These are phyloP conservation scores for Gaeumannomyces sp. DNA, from an alignment of 2,329 filamentous ascomycete species.

Conservation along the genomic window DNA sequence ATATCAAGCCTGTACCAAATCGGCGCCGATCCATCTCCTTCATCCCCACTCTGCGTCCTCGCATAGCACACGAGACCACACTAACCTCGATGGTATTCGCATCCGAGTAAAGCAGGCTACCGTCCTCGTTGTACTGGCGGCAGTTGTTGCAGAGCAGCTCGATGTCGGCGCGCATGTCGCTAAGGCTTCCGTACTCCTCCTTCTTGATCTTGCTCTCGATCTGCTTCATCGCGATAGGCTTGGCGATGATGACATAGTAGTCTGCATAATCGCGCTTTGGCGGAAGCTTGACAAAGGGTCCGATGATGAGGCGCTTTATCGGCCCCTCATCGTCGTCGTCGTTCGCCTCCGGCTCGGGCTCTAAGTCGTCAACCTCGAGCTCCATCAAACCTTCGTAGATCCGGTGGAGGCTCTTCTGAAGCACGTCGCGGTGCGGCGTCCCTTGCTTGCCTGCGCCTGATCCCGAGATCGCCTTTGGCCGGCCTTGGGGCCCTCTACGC, in stretches of 20 bases:
- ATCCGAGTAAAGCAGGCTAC: conserved; percentile 85
- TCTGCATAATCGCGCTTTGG: conserved; percentile 86
- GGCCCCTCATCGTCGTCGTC: conserved; percentile 45
- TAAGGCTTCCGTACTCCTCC: conserved; percentile 79
- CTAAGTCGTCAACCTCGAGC: conserved; percentile 70
- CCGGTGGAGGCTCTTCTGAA: conserved; percentile 72
- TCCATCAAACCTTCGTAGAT: conserved; percentile 78
- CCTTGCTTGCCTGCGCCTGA: conserved; percentile 25
- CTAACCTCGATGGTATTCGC: conserved; percentile 88
- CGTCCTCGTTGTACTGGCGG: conserved; percentile 93
- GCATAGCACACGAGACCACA: conserved; percentile 15
- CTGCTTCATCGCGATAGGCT: conserved; percentile 92
- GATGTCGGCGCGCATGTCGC: conserved; percentile 77
- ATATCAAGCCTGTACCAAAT: too few relatives aligned
- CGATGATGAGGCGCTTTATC: conserved; percentile 74
- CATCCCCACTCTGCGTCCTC: too few relatives aligned
- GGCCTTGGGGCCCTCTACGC: conserved; percentile 63
- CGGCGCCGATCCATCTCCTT: too few relatives aligned
- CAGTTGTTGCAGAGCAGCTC: conserved; percentile 84
- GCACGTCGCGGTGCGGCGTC: conserved; percentile 54
- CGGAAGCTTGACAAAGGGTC: conserved; percentile 87
- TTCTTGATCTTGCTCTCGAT: conserved; percentile 95
- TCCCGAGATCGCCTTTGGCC: conserved; percentile 51
- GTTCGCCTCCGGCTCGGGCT: conserved; percentile 44
- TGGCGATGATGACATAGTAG: conserved; percentile 89